phyloP scores from a whole-genome alignment of 2,329 filamentous ascomycete genomes.

The Sclerotinia nivalis region DNA sequence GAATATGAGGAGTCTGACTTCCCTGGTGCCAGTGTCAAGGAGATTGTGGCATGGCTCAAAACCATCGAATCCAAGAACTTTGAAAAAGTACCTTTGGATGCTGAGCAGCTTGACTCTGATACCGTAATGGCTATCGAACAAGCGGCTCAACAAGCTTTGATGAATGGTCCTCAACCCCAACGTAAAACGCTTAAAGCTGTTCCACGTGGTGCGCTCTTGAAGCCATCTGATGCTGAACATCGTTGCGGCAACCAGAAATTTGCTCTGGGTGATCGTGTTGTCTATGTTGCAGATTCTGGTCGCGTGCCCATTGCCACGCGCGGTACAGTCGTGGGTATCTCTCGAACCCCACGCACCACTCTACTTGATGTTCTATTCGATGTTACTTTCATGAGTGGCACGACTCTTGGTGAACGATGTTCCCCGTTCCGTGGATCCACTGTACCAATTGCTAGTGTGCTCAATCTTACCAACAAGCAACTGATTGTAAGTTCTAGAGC shows the following conservation, averaged over 20 bases:
- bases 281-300: conserved; percentile 89
- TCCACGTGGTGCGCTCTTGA: conserved; percentile 82
- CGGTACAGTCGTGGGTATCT: conserved; percentile 94
- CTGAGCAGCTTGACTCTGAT: conserved; percentile 91
- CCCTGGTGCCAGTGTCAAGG: conserved; percentile 81
- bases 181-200: conserved; percentile 75
- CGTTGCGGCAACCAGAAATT: conserved; percentile 84
- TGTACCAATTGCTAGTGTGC: conserved; percentile 80
- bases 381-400: conserved; percentile 94
- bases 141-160: conserved; percentile 65
- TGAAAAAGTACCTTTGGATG: conserved; percentile 92
- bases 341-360: conserved; percentile 77
- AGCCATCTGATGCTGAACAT: conserved; percentile 94
- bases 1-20: conserved; percentile 84
- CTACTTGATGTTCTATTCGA: conserved; percentile 94
- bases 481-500: conserved; percentile 69
- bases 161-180: conserved; percentile 54
- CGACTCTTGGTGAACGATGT: conserved; percentile 84
- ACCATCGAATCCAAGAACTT: conserved; percentile 87
- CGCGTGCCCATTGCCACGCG: conserved; percentile 91
- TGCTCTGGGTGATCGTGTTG: conserved; percentile 81
- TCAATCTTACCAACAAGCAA: conserved; percentile 84
- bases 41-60: conserved; percentile 93
- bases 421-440: conserved; percentile 93
- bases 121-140: conserved; percentile 79